Base-by-base conservation (phyloP, 306 rosid species). In the Potentilla sterilis region DNA sequence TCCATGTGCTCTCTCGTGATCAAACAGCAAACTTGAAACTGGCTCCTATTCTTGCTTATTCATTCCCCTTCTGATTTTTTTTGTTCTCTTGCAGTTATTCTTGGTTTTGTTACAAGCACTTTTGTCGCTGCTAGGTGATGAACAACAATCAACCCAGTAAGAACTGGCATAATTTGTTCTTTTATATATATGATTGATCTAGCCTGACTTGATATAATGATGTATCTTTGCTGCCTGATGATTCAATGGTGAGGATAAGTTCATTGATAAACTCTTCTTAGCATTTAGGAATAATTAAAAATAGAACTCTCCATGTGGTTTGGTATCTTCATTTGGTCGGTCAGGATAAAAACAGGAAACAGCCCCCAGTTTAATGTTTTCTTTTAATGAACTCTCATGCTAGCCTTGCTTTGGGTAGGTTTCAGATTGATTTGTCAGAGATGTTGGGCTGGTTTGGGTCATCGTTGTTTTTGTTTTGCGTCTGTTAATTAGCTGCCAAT, bases 81-180 rank as follows among this genome's bases (percentile, higher is more conserved):
- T 16, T 37, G 68, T 34, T 72, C 47, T 52, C 63, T 78, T 75
- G 87, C 93, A 90, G 96, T 86, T 80, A 86, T 83, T 92, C 70
- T 41, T 87, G 79, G 79, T 96, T 63, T 70, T 90, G 74, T 89
- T 85, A 85, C 93, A 87, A 84, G 78, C 86, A 59, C 92, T 87
- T 68, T 48, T 88, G 85, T 81, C 93, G 34, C 92, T 85, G 84
- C 74, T 83, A 79, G 87, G 88, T 77, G 87, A 69, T 77, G 90
- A 80, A 67, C 90, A 79, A 75, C 97, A 87, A 79, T 73, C 97
- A 81, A 80, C 90, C 64, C 89, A 75, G 96, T 90, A 86, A 88
- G 97, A 82, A 79, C 72, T 78, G 73, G 64, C 75, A 51, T 67
- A 77, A 44, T 78, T 80, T 82, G 37, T 64, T 32, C 55, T 63